phyloP scores from a whole-genome alignment of 176 grass and related monocot species.

The Oryza rufipogon region DNA sequence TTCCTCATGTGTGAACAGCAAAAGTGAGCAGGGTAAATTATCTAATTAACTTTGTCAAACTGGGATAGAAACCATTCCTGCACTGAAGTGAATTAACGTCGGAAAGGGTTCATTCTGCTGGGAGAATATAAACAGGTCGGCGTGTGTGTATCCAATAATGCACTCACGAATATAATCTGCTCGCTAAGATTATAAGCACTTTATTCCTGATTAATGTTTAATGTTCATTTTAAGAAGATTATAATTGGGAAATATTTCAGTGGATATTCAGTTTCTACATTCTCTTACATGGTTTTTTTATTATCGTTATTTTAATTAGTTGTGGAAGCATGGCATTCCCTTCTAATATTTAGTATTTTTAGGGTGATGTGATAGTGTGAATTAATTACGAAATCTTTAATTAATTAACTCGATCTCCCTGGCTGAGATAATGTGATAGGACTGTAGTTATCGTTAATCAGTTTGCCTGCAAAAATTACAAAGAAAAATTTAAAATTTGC shows the following conservation, averaged over 20 bases:
- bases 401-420: background rate
- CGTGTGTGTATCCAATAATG: constrained; percentile 25
- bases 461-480: background rate
- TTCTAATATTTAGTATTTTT: background rate
- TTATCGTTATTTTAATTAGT: background rate
- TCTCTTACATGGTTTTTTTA: background rate
- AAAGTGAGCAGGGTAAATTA: background rate
- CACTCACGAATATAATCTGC: constrained; percentile 19
- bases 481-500: no score
- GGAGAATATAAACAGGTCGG: background rate
- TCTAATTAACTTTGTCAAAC: constrained; percentile 30
- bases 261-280: background rate
- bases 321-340: background rate
- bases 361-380: background rate
- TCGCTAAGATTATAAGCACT: background rate
- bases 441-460: background rate
- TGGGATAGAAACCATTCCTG: background rate
- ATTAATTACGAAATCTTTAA: background rate
- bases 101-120: constrained; percentile 29
- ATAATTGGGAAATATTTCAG: background rate
- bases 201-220: background rate
- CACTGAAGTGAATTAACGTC: constrained; percentile 5
- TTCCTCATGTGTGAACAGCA: background rate
- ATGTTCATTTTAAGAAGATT: background rate
- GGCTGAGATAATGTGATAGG: background rate